These are phyloP conservation scores for Ramichloridium luteum DNA, from an alignment of 2,329 filamentous ascomycete genomes.

Conservation along the genomic window DNA sequence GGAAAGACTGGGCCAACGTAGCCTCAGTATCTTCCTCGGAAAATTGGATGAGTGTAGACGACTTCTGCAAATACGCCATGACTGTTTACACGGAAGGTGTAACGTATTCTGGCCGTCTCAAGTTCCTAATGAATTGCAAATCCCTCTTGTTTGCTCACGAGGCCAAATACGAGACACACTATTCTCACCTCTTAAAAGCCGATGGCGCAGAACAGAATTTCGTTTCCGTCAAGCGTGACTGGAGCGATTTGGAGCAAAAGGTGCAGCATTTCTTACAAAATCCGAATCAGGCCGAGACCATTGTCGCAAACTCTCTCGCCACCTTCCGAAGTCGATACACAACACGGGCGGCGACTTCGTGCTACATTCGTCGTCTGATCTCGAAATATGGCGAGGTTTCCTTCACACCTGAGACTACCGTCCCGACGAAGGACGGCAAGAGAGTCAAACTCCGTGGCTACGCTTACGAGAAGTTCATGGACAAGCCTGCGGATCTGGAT, in stretches of 20 bases:
- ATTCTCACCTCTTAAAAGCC: slow-evolving; percentile 12
- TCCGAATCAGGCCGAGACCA: slow-evolving; percentile 9
- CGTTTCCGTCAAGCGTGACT: slow-evolving; percentile 12
- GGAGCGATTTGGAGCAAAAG: slow-evolving; percentile 12
- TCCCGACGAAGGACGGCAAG: background rate
- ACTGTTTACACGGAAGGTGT: slow-evolving; percentile 13
- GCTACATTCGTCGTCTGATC: slow-evolving; percentile 18
- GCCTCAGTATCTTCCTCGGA: slow-evolving; percentile 1
- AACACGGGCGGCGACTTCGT: slow-evolving; percentile 18
- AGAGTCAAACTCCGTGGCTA: background rate
- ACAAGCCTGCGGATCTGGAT: slow-evolving; percentile 1
- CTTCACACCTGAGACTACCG: slow-evolving; percentile 1
- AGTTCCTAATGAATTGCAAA: slow-evolving; percentile 13
- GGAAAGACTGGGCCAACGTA: slow-evolving; percentile 5
- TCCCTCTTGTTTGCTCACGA: slow-evolving; percentile 11
- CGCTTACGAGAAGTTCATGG: background rate
- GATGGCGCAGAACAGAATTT: slow-evolving; percentile 17
- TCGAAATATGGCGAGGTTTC: slow-evolving; percentile 10
- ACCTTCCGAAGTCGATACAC: slow-evolving; percentile 17
- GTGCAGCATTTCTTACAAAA: slow-evolving; percentile 11
- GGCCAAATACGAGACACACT: slow-evolving; percentile 9
- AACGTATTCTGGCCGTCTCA: slow-evolving; percentile 11
- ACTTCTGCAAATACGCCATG: slow-evolving; percentile 15
- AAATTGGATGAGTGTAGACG: slow-evolving; percentile 2
- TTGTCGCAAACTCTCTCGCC: slow-evolving; percentile 13